A percentile compares a stretch with the other conserved stretches of the same genome.
Evolutionary conservation across 805 yeast genomes (phyloP).

Genomic region (Ogataea neopini): DNA sequence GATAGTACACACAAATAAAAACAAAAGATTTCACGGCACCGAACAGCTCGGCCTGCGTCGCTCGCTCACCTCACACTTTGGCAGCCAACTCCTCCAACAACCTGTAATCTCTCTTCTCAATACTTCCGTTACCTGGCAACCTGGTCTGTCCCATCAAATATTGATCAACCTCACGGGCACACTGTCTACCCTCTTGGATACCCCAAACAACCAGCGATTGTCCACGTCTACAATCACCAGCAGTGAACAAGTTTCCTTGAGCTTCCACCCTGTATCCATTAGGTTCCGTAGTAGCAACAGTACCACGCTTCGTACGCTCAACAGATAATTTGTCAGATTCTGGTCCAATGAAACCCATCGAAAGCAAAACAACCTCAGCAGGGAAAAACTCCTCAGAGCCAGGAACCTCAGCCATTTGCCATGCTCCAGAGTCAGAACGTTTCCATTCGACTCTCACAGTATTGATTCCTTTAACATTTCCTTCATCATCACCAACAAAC

Average conservation of each 20-base stretch:
- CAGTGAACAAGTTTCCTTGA: conserved; percentile 77
- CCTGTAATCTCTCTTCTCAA: conserved; percentile 80
- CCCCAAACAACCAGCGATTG: conserved; percentile 99
- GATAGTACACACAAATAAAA: not conserved
- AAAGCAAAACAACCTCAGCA: conserved; percentile 89
- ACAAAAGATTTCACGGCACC: no score
- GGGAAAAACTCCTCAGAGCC: conserved; percentile 92
- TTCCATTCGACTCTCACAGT: conserved; percentile 99
- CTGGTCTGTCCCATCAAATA: conserved; percentile 75
- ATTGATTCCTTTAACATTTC: conserved; percentile 92
- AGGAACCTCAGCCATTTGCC: conserved; percentile 99
- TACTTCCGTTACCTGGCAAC: conserved; percentile 93
- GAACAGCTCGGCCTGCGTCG: no score
- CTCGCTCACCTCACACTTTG: no score
- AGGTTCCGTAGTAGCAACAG: conserved; percentile 63
- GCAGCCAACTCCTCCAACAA: conserved; percentile 76
- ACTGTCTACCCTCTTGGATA: conserved; percentile 98
- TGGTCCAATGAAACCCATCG: conserved; percentile 98
- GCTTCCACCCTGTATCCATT: conserved; percentile 65
- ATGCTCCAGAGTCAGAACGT: conserved; percentile 90
- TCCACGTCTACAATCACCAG: conserved; percentile 99
- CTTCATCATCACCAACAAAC: conserved; percentile 91
- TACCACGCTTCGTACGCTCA: conserved; percentile 80
- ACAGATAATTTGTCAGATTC: conserved; percentile 75
- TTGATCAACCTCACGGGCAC: conserved; percentile 91